These are phyloP conservation scores for Hypoxylon rickii DNA, from an alignment of 495 filamentous ascomycete genomes.

Conservation along the genomic window DNA sequence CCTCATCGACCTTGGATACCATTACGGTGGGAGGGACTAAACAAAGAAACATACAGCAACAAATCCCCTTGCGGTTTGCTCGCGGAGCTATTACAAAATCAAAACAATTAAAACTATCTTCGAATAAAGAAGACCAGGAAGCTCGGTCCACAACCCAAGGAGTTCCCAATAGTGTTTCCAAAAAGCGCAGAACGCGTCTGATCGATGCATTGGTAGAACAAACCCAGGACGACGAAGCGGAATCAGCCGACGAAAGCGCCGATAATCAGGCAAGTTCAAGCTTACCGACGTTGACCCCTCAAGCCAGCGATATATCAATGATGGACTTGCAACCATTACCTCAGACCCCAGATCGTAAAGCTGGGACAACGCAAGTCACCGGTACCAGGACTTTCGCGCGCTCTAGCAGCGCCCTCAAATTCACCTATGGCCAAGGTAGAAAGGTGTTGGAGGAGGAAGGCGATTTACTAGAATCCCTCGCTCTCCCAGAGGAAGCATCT, in stretches of 20 bases:
- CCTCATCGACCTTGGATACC: not conserved
- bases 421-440: slow-evolving; percentile 56
- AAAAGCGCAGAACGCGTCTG: slow-evolving; percentile 50
- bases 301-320: slow-evolving; percentile 24
- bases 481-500: slow-evolving; percentile 27
- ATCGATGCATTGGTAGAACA: slow-evolving; percentile 62
- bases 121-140: slow-evolving; percentile 4
- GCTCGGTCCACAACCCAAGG: slow-evolving; percentile 2
- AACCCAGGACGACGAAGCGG: slow-evolving; percentile 22
- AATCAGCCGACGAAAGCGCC: slow-evolving; percentile 9
- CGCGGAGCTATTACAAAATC: slow-evolving; percentile 13
- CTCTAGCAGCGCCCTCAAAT: slow-evolving; percentile 43
- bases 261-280: slow-evolving; percentile 16
- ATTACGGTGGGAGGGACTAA: not conserved
- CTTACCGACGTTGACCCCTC: slow-evolving; percentile 16
- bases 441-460: slow-evolving; percentile 51
- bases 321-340: slow-evolving; percentile 24
- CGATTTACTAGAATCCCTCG: slow-evolving; percentile 36
- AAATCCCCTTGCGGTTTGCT: slow-evolving; percentile 48
- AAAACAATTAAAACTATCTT: not conserved
- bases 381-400: slow-evolving; percentile 32
- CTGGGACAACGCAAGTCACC: slow-evolving; percentile 15
- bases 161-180: slow-evolving; percentile 16
- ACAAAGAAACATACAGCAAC: slow-evolving; percentile 24
- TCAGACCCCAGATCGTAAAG: slow-evolving; percentile 28